These are phyloP conservation scores for Fusarium lateritium DNA, from an alignment of 2,329 filamentous ascomycete genomes.

Conservation along the genomic window DNA sequence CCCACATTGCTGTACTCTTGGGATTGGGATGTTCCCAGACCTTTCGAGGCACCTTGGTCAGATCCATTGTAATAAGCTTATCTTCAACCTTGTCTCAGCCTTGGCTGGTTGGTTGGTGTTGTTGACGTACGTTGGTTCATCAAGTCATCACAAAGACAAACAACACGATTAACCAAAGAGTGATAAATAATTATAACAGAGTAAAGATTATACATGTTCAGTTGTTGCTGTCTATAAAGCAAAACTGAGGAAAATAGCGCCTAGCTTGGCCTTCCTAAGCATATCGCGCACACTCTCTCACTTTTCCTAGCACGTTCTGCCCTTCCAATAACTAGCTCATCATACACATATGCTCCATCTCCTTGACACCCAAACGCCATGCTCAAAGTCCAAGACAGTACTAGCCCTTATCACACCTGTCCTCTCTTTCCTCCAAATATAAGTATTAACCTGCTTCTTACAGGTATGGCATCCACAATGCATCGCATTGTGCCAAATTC, in stretches of 20 bases:
- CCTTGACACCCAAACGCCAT: constrained; percentile 47
- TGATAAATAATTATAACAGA: background rate
- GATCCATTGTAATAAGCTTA: constrained; percentile 47
- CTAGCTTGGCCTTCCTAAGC: background rate
- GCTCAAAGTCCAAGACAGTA: constrained; percentile 47
- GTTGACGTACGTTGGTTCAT: background rate
- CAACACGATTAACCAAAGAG: background rate
- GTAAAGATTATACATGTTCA: constrained; percentile 2
- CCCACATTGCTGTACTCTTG: constrained; percentile 74
- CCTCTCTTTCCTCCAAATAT: constrained; percentile 20
- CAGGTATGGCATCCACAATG: constrained; percentile 97
- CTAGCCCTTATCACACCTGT: constrained; percentile 14
- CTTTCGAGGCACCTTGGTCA: constrained; percentile 66
- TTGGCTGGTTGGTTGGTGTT: no score
- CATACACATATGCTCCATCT: constrained; percentile 30
- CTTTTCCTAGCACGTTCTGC: constrained; percentile 23
- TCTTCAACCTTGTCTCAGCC: background rate
- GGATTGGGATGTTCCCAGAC: constrained; percentile 78
- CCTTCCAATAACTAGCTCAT: constrained; percentile 11
- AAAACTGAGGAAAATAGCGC: background rate
- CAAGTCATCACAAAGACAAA: background rate
- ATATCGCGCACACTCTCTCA: background rate
- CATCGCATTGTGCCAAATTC: constrained; percentile 89
- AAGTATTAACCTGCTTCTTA: constrained; percentile 58
- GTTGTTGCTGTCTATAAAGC: background rate